These are phyloP conservation scores for Naganishia vaughanmartiniae DNA, from an alignment of 768 basidiomycete genomes.

Conservation along the genomic window DNA sequence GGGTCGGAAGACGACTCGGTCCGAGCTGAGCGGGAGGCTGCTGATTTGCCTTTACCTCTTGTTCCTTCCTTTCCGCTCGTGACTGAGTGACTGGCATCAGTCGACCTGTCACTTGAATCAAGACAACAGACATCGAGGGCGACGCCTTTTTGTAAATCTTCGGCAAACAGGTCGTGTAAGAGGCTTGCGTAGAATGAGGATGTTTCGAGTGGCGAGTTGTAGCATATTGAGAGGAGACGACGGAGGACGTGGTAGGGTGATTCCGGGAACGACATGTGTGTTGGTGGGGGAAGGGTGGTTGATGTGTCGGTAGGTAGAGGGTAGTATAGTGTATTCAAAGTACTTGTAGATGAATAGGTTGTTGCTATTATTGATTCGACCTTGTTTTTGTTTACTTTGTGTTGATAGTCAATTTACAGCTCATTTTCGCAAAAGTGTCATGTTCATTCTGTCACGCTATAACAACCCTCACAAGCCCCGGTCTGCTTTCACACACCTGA, in stretches of 20 bases:
- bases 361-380: not conserved
- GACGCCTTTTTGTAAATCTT: constrained; percentile 21
- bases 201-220: constrained; percentile 29
- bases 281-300: too few species aligned
- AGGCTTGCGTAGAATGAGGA: constrained; percentile 29
- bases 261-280: constrained; percentile 17
- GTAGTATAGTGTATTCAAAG: too few species aligned
- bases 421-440: not conserved
- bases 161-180: constrained; percentile 26
- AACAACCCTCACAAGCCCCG: too few species aligned
- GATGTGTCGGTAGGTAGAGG: too few species aligned
- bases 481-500: too few species aligned
- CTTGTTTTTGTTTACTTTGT: not conserved
- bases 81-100: not conserved
- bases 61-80: not conserved
- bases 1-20: not conserved
- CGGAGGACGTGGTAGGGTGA: constrained; percentile 31
- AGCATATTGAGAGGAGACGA: constrained; percentile 30
- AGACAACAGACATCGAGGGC: constrained; percentile 15
- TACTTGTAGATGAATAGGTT: not conserved
- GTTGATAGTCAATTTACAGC: not conserved
- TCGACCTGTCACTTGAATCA: not conserved
- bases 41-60: constrained; percentile 14
- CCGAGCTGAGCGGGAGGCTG: not conserved
- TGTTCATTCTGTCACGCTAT: too few species aligned